Percentiles rank a stretch among this genome's conserved stretches.
Conservation (phyloP, 2,329 filamentous ascomycete species). For the Cryphonectria parasitica region DNA sequence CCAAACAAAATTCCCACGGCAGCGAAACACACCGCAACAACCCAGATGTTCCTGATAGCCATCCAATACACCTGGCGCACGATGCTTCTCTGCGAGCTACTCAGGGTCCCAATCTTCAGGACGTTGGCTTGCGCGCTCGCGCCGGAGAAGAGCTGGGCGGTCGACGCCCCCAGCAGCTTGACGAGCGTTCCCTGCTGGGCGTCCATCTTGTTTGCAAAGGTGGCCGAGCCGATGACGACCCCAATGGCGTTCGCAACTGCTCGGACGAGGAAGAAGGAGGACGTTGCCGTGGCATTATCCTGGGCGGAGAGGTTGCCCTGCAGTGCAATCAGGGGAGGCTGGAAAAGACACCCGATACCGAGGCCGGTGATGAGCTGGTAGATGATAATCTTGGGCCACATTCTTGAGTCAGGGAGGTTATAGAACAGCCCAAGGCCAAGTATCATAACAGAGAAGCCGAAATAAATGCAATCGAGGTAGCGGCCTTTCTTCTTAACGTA, state of each 20-base stretch:
- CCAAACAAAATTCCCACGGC: not conserved
- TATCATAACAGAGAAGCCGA: conserved; percentile 61
- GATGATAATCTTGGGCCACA: conserved; percentile 60
- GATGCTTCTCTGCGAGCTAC: not conserved
- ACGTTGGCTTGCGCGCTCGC: not conserved
- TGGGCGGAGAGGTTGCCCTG: conserved; percentile 64
- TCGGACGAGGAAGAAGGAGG: conserved; percentile 69
- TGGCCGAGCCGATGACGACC: conserved; percentile 74
- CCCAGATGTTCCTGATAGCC: not conserved
- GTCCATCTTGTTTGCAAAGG: conserved; percentile 77
- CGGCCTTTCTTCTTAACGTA: conserved; percentile 67
- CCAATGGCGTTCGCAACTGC: conserved; percentile 70
- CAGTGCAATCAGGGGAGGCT: conserved; percentile 69
- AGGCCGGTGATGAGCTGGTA: conserved; percentile 67
- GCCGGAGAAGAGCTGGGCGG: not conserved
- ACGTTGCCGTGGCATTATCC: conserved; percentile 71
- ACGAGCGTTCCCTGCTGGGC: conserved; percentile 54
- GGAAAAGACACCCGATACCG: conserved; percentile 68
- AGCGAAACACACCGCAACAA: not conserved
- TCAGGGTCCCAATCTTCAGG: not conserved
- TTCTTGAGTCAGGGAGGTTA: conserved; percentile 59
- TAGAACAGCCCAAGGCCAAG: conserved; percentile 69
- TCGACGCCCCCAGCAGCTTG: conserved; percentile 48
- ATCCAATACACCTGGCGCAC: conserved; percentile 1
- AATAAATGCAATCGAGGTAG: conserved; percentile 64